Evolutionary conservation across 164 flowering plant species (phyloP), one percentile per base, ranked within the genome.

Genomic region (Paratinospora sagittata): DNA sequence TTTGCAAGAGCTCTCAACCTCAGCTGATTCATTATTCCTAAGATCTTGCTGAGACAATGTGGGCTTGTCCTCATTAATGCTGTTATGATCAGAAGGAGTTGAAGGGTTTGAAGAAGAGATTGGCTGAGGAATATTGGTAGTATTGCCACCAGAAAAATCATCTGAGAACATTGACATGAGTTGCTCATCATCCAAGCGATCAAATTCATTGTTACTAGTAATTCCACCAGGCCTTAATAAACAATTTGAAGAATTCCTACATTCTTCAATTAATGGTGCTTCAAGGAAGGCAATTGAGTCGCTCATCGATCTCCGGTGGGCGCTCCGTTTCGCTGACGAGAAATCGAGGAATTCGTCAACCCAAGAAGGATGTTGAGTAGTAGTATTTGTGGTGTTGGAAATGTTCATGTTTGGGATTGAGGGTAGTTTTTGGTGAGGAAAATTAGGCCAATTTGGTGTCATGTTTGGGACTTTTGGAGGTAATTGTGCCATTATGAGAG

Each of bases 281-380:
- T 91, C 94, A 0, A 89, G 79, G 74, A 83, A 89, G 6, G 94
- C 80, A n/a, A 87, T 80, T 49, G 97, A 85, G 82, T 91, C 97
- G 76, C 97, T 88, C 8, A 76, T 76, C 11, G 97, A 85, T 34
- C 97, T 77, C 69, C 93, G 81, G 82, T 86, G 91, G 19, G 81
- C 66, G 19, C 87, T 85, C 0, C 97, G 84, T 45, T 85, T 78
- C 9, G 81, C 68, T 27, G 93, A 79, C 27, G 98, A 84, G 84
- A 92, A 92, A 78, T 89, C 93, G 66, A 89, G 87, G 82, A 92
- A 92, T 68, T 92, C 96, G 30, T 92, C 94, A 1, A 87, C 81
- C 96, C 96, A 90, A 0, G 82, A 82, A 3, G 83, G 82, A 3
- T 72, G 81, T 55, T 68, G 80, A n/a, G 8, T 55, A 24, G 27